phyloP scores from a whole-genome alignment of 306 rosid genomes.

The Cicer judaicum region DNA sequence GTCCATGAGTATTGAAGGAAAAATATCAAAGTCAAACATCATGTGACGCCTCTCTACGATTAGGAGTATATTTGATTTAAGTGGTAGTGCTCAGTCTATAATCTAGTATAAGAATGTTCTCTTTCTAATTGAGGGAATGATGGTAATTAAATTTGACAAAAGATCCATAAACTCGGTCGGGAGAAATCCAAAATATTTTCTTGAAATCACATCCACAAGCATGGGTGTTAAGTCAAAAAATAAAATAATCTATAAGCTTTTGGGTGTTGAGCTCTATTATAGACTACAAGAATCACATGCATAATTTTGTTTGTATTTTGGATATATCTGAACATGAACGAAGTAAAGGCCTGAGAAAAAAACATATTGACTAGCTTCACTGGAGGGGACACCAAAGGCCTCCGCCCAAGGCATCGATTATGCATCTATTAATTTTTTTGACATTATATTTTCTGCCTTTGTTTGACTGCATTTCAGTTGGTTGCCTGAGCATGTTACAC shows the following conservation, averaged over 20 bases:
- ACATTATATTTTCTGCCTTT: neutral
- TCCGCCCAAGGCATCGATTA: slow-evolving; percentile 4
- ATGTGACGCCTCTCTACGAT: slow-evolving; percentile 1
- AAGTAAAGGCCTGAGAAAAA: no score
- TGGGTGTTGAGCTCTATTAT: slow-evolving; percentile 10
- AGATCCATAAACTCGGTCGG: slow-evolving; percentile 21
- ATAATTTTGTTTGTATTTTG: slow-evolving; percentile 14
- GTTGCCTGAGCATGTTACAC: slow-evolving; percentile 91
- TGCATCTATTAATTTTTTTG: slow-evolving; percentile 15
- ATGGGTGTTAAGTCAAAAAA: no score
- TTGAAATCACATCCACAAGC: slow-evolving; percentile 6
- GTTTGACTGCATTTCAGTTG: slow-evolving; percentile 63
- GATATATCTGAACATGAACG: neutral
- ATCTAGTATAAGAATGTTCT: neutral
- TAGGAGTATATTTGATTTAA: slow-evolving; percentile 8
- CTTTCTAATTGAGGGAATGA: neutral
- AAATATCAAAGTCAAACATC: neutral
- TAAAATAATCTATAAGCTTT: neutral
- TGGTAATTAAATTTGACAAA: slow-evolving; percentile 37
- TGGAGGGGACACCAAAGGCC: no score
- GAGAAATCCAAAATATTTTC: slow-evolving; percentile 18
- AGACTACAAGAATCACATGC: neutral
- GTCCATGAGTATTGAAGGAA: slow-evolving; percentile 14
- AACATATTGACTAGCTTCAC: no score
- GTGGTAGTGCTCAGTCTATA: slow-evolving; percentile 17